A percentile compares a stretch with the other conserved stretches of the same genome.
Conservation (phyloP, 805 yeast genomes). For the Kodamaea kaohsiungensis region DNA sequence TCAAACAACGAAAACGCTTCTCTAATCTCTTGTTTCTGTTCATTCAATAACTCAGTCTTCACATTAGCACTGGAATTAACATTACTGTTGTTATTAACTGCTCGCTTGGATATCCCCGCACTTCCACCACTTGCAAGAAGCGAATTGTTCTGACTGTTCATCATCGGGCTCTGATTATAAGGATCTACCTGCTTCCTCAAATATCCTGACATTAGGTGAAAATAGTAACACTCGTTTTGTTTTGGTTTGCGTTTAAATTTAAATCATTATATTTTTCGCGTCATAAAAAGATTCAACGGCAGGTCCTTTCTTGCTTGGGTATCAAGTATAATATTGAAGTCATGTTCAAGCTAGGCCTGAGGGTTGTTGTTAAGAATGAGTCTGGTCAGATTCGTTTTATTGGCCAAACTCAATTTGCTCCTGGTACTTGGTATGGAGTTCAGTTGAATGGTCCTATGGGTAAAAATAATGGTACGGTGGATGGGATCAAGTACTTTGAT, state of each 20-base stretch:
- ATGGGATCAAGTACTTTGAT: constrained; percentile 45
- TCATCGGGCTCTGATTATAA: constrained; percentile 6
- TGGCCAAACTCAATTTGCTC: constrained; percentile 59
- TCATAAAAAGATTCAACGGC: not conserved
- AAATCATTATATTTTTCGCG: not conserved
- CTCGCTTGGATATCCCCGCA: constrained; percentile 6
- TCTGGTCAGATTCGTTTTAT: constrained; percentile 49
- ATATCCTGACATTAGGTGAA: constrained; percentile 9
- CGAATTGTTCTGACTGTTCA: constrained; percentile 4
- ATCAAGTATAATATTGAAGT: no score
- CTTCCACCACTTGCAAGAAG: not conserved
- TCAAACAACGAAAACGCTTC: constrained; percentile 93
- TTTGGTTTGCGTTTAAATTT: not conserved
- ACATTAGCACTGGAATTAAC: constrained; percentile 20
- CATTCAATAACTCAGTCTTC: constrained; percentile 71
- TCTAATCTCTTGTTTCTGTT: constrained; percentile 86
- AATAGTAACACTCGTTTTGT: not conserved
- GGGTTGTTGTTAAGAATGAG: constrained; percentile 39
- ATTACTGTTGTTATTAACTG: not conserved
- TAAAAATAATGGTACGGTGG: constrained; percentile 51
- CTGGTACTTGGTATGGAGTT: constrained; percentile 56
- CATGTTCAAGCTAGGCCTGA: constrained; percentile 22
- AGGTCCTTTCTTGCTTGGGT: no score
- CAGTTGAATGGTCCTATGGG: constrained; percentile 44
- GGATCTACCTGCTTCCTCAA: constrained; percentile 8